phyloP scores from a whole-genome alignment of 345 rosid genomes.

The Euphorbia pulcherrima region DNA sequence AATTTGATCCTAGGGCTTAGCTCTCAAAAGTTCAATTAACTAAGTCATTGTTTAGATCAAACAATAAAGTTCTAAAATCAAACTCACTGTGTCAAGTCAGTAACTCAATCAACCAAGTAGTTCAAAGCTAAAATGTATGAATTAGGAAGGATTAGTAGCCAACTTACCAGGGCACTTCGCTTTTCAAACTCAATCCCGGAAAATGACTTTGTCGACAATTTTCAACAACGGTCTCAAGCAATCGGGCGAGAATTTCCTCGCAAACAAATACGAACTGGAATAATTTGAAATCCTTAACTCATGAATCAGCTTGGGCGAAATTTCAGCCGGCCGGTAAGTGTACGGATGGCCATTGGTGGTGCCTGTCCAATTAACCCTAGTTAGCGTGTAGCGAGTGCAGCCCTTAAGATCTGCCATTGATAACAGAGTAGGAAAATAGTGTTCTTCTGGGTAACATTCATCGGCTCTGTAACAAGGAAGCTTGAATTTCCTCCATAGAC shows the following conservation, averaged over 20 bases:
- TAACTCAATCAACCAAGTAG: not conserved
- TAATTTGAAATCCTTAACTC: conserved; percentile 57
- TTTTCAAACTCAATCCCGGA: conserved; percentile 65
- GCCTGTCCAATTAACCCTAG: conserved; percentile 90
- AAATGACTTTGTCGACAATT: conserved; percentile 67
- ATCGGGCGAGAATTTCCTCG: conserved; percentile 87
- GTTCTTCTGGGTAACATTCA: conserved; percentile 94
- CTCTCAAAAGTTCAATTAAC: not conserved
- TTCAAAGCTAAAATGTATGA: not conserved
- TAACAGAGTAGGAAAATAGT: conserved; percentile 84
- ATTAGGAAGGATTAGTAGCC: not conserved
- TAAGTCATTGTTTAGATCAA: not conserved
- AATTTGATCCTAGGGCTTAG: not conserved
- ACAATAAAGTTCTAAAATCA: not conserved
- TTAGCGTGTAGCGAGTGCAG: conserved; percentile 61
- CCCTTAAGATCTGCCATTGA: conserved; percentile 76
- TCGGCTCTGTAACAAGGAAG: conserved; percentile 65
- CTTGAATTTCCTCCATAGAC: conserved; percentile 76
- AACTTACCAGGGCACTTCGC: conserved; percentile 39
- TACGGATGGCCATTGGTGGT: conserved; percentile 81
- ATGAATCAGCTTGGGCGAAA: conserved; percentile 50
- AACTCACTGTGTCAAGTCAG: conserved; percentile 16
- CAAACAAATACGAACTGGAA: conserved; percentile 75
- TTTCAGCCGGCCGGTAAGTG: conserved; percentile 54
- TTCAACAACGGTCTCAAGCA: conserved; percentile 73